These are phyloP conservation scores for Aspergillus sp. DNA, from an alignment of 2,329 filamentous ascomycete species.

Conservation along the genomic window DNA sequence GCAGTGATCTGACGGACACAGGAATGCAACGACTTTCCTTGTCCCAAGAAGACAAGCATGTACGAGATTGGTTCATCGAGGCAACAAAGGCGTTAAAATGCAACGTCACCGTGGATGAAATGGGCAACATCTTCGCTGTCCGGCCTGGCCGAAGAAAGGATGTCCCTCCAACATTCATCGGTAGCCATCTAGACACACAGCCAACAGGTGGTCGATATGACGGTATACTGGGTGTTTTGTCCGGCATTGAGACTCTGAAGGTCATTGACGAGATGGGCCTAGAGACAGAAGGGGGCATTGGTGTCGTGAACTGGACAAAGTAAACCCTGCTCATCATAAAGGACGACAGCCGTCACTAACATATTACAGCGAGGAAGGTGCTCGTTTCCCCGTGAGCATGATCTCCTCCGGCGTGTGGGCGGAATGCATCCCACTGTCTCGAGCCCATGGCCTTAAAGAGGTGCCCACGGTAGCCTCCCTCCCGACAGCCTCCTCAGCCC, in stretches of 20 bases:
- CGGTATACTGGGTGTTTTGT: slow-evolving; percentile 67
- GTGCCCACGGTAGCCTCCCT: slow-evolving; percentile 45
- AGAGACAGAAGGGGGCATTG: slow-evolving; percentile 64
- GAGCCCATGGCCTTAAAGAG: slow-evolving; percentile 56
- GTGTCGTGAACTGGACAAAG: slow-evolving; percentile 57
- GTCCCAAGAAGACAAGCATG: slow-evolving; percentile 63
- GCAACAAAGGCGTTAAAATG: slow-evolving; percentile 60
- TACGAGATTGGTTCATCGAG: slow-evolving; percentile 67
- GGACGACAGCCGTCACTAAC: slow-evolving; percentile 8
- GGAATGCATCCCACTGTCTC: slow-evolving; percentile 56
- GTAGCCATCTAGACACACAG: slow-evolving; percentile 63
- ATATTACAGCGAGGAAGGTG: slow-evolving; percentile 64
- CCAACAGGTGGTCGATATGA: slow-evolving; percentile 42
- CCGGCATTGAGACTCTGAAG: slow-evolving; percentile 66
- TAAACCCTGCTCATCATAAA: slow-evolving; percentile 7
- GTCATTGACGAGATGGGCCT: slow-evolving; percentile 60
- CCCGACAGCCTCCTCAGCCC: slow-evolving; percentile 44
- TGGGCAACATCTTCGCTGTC: slow-evolving; percentile 76
- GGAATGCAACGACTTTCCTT: slow-evolving; percentile 72
- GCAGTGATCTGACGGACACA: slow-evolving; percentile 49
- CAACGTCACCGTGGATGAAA: slow-evolving; percentile 60
- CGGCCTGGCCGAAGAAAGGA: slow-evolving; percentile 54
- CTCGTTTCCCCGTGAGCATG: slow-evolving; percentile 71
- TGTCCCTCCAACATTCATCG: slow-evolving; percentile 60
- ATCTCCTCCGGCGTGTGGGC: slow-evolving; percentile 71